Evolutionary conservation across 345 rosid genomes (phyloP).

Genomic region (Dipteronia dyeriana): DNA sequence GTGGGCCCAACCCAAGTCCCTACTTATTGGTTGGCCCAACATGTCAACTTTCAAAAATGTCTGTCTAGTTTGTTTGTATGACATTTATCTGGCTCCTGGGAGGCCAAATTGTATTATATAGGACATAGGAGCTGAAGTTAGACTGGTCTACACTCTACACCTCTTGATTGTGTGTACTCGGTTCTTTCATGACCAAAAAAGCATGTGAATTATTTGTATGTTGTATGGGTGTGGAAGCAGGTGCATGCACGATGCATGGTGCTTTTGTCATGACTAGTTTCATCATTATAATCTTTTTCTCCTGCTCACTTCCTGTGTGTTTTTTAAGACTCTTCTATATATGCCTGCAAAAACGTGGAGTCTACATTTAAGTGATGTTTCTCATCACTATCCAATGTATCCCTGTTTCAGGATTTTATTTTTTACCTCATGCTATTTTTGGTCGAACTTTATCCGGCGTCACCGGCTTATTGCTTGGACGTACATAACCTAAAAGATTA

Average conservation of each 20-base stretch:
- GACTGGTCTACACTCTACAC: not conserved
- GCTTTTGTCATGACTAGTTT: not conserved
- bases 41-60: not conserved
- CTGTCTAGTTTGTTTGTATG: not conserved
- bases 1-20: constrained; percentile 15
- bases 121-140: not conserved
- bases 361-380: not conserved
- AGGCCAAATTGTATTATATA: not conserved
- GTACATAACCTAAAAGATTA: too few species aligned
- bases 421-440: too few species aligned
- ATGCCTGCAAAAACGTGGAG: not conserved
- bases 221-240: not conserved
- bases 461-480: too few species aligned
- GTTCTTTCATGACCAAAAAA: not conserved
- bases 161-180: not conserved
- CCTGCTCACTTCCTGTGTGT: not conserved
- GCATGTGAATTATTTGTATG: not conserved
- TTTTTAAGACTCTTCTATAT: not conserved
- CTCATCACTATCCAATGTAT: too few species aligned
- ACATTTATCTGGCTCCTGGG: too few species aligned
- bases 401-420: too few species aligned
- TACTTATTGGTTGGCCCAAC: constrained; percentile 6
- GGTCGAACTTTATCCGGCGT: too few species aligned
- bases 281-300: not conserved
- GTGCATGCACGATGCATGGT: constrained; percentile 1